Percentiles rank a stretch among this genome's conserved stretches.
These are phyloP conservation scores for Cladophialophora immunda DNA, from an alignment of 2,329 filamentous ascomycete genomes.

Conservation along the genomic window DNA sequence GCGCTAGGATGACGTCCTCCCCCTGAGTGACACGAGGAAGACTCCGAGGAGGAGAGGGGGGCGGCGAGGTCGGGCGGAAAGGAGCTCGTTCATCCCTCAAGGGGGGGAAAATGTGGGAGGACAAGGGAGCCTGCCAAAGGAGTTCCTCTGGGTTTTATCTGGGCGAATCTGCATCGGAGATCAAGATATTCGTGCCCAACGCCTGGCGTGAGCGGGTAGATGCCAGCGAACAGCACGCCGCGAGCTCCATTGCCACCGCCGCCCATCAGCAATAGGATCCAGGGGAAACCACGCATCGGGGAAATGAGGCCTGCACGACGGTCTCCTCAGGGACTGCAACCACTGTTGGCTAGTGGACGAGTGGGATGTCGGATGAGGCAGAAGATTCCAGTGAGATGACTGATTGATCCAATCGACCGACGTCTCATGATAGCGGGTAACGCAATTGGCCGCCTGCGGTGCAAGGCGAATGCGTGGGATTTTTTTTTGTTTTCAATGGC, in stretches of 20 bases:
- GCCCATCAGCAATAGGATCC: constrained; percentile 2
- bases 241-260: constrained; percentile 17
- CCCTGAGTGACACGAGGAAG: constrained; percentile 29
- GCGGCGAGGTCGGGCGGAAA: constrained; percentile 18
- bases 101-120: constrained; percentile 6
- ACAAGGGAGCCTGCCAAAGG: constrained; percentile 24
- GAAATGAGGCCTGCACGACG: constrained; percentile 3
- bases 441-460: constrained; percentile 13
- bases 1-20: constrained; percentile 24
- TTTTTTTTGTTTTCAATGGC: neutral
- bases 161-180: constrained; percentile 27
- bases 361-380: constrained; percentile 21
- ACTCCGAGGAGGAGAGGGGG: constrained; percentile 19
- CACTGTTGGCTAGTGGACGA: neutral
- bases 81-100: constrained; percentile 19
- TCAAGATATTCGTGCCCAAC: constrained; percentile 33
- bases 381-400: constrained; percentile 15
- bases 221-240: constrained; percentile 26
- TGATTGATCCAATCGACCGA: constrained; percentile 8
- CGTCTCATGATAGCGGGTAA: constrained; percentile 3
- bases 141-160: constrained; percentile 14
- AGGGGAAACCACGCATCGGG: constrained; percentile 11
- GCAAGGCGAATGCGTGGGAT: neutral
- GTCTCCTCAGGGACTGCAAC: neutral
- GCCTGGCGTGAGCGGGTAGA: constrained; percentile 16